Percentiles rank a stretch among this genome's conserved stretches.
Conservation (phyloP, 768 basidiomycete species). For the Phaeotremella fagi region DNA sequence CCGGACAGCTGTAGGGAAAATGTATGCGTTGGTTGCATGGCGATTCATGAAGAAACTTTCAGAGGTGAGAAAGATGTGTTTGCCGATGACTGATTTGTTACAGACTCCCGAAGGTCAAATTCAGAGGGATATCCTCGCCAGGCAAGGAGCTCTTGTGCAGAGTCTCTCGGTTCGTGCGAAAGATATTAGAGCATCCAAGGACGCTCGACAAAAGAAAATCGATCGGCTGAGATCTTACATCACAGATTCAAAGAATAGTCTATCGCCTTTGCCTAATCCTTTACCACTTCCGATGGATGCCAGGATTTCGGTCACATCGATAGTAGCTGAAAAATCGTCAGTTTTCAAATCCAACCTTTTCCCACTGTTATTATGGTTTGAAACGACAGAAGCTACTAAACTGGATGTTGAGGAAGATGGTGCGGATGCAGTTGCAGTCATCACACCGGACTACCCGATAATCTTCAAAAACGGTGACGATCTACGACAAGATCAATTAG, state of each 20-base stretch:
- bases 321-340: slow-evolving; percentile 84
- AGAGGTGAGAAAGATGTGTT: slow-evolving; percentile 57
- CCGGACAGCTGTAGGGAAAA: slow-evolving; percentile 70
- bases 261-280: slow-evolving; percentile 64
- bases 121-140: slow-evolving; percentile 78
- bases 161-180: slow-evolving; percentile 78
- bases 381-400: slow-evolving; percentile 60
- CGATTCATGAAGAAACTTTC: slow-evolving; percentile 83
- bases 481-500: slow-evolving; percentile 95
- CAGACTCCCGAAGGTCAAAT: slow-evolving; percentile 61
- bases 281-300: slow-evolving; percentile 89
- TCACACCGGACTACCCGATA: slow-evolving; percentile 67
- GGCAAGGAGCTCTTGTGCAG: slow-evolving; percentile 85
- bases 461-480: slow-evolving; percentile 99
- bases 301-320: slow-evolving; percentile 73
- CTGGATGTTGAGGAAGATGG: slow-evolving; percentile 15
- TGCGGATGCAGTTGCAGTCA: slow-evolving; percentile 49
- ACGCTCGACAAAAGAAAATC: slow-evolving; percentile 93
- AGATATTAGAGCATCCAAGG: slow-evolving; percentile 83
- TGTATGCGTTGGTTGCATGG: slow-evolving; percentile 87
- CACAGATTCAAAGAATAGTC: slow-evolving; percentile 75
- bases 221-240: slow-evolving; percentile 85
- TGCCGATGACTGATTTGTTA: slow-evolving; percentile 49
- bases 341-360: slow-evolving; percentile 97
- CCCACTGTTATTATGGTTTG: slow-evolving; percentile 85